These are phyloP conservation scores for Neonectria coccinea DNA, from an alignment of 2,329 filamentous ascomycete species.

Conservation along the genomic window DNA sequence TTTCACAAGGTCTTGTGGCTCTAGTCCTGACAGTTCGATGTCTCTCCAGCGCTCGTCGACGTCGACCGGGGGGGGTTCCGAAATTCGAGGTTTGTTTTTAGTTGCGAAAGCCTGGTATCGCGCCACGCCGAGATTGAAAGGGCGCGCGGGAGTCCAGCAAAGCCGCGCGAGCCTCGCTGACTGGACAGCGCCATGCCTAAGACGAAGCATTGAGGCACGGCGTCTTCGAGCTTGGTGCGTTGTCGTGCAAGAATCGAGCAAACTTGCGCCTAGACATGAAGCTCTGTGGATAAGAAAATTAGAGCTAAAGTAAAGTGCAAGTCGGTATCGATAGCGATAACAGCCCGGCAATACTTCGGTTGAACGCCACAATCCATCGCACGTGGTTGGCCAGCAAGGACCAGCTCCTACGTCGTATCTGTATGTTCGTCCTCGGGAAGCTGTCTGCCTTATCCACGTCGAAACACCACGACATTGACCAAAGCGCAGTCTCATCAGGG, in stretches of 20 bases:
- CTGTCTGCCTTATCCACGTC: conserved; percentile 17
- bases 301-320: conserved; percentile 22
- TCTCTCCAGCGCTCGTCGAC: conserved; percentile 6
- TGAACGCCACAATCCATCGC: conserved; percentile 5
- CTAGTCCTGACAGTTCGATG: not conserved
- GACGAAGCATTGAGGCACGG: conserved; percentile 47
- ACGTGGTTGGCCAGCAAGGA: conserved; percentile 32
- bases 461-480: conserved; percentile 36
- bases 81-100: not conserved
- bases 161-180: conserved; percentile 29
- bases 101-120: conserved; percentile 17
- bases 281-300: conserved; percentile 35
- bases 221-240: conserved; percentile 19
- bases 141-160: conserved; percentile 20
- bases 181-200: conserved; percentile 33
- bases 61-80: conserved; percentile 2
- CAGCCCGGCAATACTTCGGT: conserved; percentile 24
- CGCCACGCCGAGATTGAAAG: not conserved
- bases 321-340: conserved; percentile 20
- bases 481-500: conserved; percentile 32
- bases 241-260: conserved; percentile 1
- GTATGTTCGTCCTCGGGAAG: conserved; percentile 2
- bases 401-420: conserved; percentile 13
- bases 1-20: not conserved
- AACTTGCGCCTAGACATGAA: conserved; percentile 8